phyloP scores from a whole-genome alignment of 306 rosid genomes.

The Canavalia ensiformis region DNA sequence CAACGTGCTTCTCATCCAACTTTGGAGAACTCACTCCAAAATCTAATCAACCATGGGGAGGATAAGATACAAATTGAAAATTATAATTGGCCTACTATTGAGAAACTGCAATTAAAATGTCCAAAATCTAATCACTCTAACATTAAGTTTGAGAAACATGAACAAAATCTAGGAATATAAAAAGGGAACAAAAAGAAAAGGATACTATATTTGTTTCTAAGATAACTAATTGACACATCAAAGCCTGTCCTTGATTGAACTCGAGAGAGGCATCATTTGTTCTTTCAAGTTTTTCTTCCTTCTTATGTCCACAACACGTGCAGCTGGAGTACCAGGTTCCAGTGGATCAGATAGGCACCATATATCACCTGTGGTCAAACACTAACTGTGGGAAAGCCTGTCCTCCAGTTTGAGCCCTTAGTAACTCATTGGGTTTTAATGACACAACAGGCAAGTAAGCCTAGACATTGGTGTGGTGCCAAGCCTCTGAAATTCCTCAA shows the following conservation, averaged over 20 bases:
- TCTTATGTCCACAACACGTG: conserved; percentile 61
- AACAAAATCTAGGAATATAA: conserved; percentile 13
- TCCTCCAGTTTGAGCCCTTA: conserved; percentile 64
- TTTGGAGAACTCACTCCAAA: conserved; percentile 11
- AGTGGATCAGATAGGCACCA: conserved; percentile 70
- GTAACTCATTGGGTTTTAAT: conserved; percentile 60
- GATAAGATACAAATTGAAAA: conserved; percentile 31
- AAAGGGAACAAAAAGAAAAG: neutral
- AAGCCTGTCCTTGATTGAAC: conserved; percentile 69
- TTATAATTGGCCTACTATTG: neutral
- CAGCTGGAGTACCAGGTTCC: conserved; percentile 67
- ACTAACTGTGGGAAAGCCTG: conserved; percentile 84
- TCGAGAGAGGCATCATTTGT: conserved; percentile 66
- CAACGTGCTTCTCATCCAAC: neutral
- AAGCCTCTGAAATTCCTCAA: conserved; percentile 69
- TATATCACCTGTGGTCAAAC: conserved; percentile 83
- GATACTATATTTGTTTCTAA: neutral
- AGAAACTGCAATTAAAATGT: neutral
- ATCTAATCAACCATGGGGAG: conserved; percentile 5
- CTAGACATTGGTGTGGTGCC: conserved; percentile 68
- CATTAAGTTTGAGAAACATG: neutral
- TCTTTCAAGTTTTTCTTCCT: conserved; percentile 81
- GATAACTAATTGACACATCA: conserved; percentile 36
- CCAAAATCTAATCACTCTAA: neutral
- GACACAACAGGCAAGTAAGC: conserved; percentile 78